Conservation (phyloP, 441 rosid genomes). For the Arabidopsis hybrid region DNA sequence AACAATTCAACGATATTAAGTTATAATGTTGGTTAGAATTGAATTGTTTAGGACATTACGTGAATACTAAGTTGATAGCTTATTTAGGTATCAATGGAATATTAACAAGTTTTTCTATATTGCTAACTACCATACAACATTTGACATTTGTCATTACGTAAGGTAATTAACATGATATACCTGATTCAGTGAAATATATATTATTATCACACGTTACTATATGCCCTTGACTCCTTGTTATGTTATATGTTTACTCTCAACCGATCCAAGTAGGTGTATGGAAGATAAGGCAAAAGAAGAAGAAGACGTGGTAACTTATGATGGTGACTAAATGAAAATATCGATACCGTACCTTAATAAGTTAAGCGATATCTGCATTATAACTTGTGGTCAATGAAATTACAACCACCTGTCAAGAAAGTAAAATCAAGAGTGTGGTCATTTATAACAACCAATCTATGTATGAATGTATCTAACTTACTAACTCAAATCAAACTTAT, state of each 20-base stretch:
- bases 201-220: background rate
- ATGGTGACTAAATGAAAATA: conserved; percentile 14
- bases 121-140: background rate
- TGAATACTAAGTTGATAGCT: conserved; percentile 14
- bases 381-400: background rate
- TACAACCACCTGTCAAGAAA: conserved; percentile 8
- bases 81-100: conserved; percentile 29
- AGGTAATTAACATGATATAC: conserved; percentile 9
- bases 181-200: background rate
- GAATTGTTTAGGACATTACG: conserved; percentile 10
- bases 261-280: conserved; percentile 17
- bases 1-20: background rate
- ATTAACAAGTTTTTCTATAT: conserved; percentile 20
- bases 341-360: background rate
- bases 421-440: conserved; percentile 12
- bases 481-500: conserved; percentile 10
- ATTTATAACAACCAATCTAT: conserved; percentile 22
- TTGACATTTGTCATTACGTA: conserved; percentile 18
- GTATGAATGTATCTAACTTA: conserved; percentile 10
- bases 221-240: background rate
- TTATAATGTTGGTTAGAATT: conserved; percentile 2
- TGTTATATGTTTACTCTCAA: conserved; percentile 7
- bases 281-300: background rate
- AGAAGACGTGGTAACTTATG: conserved; percentile 3
- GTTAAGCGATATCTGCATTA: background rate